A percentile compares a stretch with the other conserved stretches of the same genome.
phyloP scores from a whole-genome alignment of 768 basidiomycete species.

The Trametes elegans region DNA sequence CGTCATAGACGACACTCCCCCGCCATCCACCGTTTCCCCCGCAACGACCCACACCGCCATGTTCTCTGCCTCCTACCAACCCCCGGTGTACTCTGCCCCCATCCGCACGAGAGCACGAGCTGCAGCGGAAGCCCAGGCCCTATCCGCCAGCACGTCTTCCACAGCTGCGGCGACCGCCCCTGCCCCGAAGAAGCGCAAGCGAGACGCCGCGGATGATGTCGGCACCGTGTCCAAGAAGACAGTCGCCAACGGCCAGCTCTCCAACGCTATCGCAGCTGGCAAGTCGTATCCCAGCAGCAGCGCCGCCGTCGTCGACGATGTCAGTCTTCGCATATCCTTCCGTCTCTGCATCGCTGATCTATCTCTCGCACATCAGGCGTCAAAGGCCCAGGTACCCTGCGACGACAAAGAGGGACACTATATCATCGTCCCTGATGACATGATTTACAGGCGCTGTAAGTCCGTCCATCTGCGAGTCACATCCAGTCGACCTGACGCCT shows the following conservation, averaged over 20 bases:
- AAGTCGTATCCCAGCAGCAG: constrained; percentile 71
- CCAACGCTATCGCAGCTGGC: constrained; percentile 46
- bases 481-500: neutral
- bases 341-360: constrained; percentile 16
- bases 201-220: constrained; percentile 72
- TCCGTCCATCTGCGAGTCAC: constrained; percentile 14
- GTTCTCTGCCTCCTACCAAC: constrained; percentile 79
- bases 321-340: constrained; percentile 37
- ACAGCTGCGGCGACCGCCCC: constrained; percentile 59
- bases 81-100: constrained; percentile 70
- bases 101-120: constrained; percentile 83
- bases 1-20: constrained; percentile 90
- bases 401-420: constrained; percentile 99
- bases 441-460: constrained; percentile 84
- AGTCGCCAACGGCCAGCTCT: constrained; percentile 46
- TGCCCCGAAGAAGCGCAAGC: constrained; percentile 80
- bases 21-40: constrained; percentile 77
- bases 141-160: constrained; percentile 64
- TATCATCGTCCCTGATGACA: constrained; percentile 89
- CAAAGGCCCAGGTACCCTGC: constrained; percentile 70
- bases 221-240: constrained; percentile 69
- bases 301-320: constrained; percentile 64
- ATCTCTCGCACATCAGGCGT: constrained; percentile 44
- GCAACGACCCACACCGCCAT: constrained; percentile 62
- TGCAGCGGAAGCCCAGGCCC: constrained; percentile 79